Percentiles rank a stretch among this genome's conserved stretches.
Evolutionary conservation across 257 asterid genomes (phyloP).

Genomic region (Voacanga thouarsii): DNA sequence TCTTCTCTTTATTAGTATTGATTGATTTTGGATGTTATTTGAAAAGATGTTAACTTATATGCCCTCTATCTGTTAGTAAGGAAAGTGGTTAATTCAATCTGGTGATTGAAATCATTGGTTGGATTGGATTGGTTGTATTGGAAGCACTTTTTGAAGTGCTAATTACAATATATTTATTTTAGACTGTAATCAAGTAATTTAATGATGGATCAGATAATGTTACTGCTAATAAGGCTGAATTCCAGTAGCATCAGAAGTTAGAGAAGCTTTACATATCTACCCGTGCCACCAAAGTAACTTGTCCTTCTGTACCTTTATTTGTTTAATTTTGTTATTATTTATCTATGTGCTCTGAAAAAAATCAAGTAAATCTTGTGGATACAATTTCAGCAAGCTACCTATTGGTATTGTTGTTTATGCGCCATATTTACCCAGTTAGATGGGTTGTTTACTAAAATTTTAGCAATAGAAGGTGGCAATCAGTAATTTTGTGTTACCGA

Average conservation of each 20-base stretch:
- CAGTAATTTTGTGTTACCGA: too few species aligned
- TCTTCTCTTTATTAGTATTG: background rate
- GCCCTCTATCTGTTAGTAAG: constrained; percentile 1
- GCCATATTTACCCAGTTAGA: too few species aligned
- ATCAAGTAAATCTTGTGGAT: too few species aligned
- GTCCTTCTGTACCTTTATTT: constrained; percentile 3
- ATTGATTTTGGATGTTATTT: constrained; percentile 4
- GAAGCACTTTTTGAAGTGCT: constrained; percentile 1
- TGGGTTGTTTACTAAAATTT: too few species aligned
- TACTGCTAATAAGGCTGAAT: constrained; percentile 70
- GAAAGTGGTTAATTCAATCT: too few species aligned
- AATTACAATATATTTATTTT: constrained; percentile 18
- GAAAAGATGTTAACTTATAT: constrained; percentile 5
- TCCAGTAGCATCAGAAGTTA: constrained; percentile 93
- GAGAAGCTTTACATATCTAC: constrained; percentile 95
- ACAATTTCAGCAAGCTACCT: too few species aligned
- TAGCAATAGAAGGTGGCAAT: too few species aligned
- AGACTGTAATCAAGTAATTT: constrained; percentile 97
- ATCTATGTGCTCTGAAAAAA: background rate
- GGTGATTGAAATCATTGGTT: constrained; percentile 4
- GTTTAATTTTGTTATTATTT: background rate
- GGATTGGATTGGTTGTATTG: too few species aligned
- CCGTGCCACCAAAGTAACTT: constrained; percentile 89
- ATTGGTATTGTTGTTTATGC: too few species aligned
- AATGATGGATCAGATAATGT: constrained; percentile 73